Evolutionary conservation across 148 eudicot genomes (phyloP), one percentile per base, ranked within the genome.

Genomic region (Heliamphora exappendiculata): DNA sequence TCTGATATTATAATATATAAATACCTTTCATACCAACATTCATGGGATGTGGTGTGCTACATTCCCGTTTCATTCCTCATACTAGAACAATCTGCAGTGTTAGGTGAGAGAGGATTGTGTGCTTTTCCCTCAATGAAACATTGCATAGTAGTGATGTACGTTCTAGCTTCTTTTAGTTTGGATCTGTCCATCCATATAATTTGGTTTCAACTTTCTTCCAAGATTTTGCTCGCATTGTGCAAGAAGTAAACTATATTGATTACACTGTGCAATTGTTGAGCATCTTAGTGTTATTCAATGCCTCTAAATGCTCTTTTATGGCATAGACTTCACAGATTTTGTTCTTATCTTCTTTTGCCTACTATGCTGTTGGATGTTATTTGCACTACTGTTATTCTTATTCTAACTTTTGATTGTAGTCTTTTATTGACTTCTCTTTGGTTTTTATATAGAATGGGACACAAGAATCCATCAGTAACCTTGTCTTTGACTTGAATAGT

Each of bases 391-490:
- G 51, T 34, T 14, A 29, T 26, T 75, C 13, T 22, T 29, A 26
- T 24, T 63, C 31, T 57, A 36, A 19, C 70, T 1, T 55, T 29
- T 78, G 7, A 2, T 36, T 62, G 11, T 49, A 19, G 53, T 31
- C 17, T 55, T 68, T 16, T 11, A 17, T 65, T 74, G 73, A 78
- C 57, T 39, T 7, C 75, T 79, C 65, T 65, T 76, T 37, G 47
- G 62, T 78, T 78, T 72, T 73, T 4, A 75, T 65, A 54, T 69
- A 96, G 98, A 96, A 96, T 76, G 99, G 99, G 76, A 88, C 94
- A 72, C 93, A 88, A 81, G 99, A 96, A 65, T 89, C 95, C 39
- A 91, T 93, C 78, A 81, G 80, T 72, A 93, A 96, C 87, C 99
- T 96, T 74, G 87, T 96, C 49, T 82, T 90, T 39, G 99, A 95